Evolutionary conservation across 1,139 yeast species (phyloP).

Genomic region (Kodamaea ohmeri): DNA sequence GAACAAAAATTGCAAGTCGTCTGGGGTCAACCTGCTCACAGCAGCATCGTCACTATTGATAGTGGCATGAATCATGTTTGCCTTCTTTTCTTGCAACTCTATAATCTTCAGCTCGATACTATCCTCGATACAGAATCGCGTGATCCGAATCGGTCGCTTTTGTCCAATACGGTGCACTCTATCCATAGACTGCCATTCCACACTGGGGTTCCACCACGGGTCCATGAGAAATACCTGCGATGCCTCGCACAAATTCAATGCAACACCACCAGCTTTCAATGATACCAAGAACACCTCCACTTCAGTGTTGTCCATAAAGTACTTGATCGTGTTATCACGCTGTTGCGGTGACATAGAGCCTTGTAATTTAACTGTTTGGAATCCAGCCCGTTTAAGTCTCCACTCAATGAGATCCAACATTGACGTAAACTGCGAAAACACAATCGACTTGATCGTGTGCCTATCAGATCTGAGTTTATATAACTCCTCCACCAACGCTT

Average conservation of each 20-base stretch:
- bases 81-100: constrained; percentile 94
- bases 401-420: constrained; percentile 95
- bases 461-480: constrained; percentile 82
- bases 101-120: constrained; percentile 95
- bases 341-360: constrained; percentile 97
- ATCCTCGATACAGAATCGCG: constrained; percentile 90
- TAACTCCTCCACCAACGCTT: constrained; percentile 90
- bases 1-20: constrained; percentile 90
- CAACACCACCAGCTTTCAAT: constrained; percentile 97
- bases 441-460: constrained; percentile 90
- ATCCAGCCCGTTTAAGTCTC: constrained; percentile 92
- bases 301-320: constrained; percentile 86
- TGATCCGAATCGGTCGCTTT: constrained; percentile 88
- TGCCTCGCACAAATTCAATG: constrained; percentile 92
- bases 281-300: constrained; percentile 95
- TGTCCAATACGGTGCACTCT: constrained; percentile 98
- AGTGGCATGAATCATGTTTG: constrained; percentile 96
- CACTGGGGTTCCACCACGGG: constrained; percentile 99
- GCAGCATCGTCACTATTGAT: constrained; percentile 91
- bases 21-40: constrained; percentile 81
- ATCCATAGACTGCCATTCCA: constrained; percentile 98
- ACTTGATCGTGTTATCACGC: constrained; percentile 83
- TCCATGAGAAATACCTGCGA: constrained; percentile 92
- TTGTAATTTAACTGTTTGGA: constrained; percentile 86
- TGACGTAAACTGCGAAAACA: constrained; percentile 93